A percentile compares a stretch with the other conserved stretches of the same genome.
These are phyloP conservation scores for Leccinum solheimii DNA, from an alignment of 1,284 basidiomycete species.

Conservation along the genomic window DNA sequence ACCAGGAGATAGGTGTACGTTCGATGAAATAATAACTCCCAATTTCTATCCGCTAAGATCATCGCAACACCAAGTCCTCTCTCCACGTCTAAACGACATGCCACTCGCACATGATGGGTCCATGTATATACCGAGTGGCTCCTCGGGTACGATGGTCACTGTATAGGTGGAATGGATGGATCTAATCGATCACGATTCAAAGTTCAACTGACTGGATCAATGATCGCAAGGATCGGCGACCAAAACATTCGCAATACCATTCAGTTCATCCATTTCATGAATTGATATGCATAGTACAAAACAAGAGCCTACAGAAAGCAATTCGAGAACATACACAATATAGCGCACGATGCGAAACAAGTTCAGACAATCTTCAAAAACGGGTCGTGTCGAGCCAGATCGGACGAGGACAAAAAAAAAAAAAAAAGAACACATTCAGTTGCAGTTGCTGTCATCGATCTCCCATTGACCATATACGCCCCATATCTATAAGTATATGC, in stretches of 20 bases:
- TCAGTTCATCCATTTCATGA: neutral
- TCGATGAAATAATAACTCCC: neutral
- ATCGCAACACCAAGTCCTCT: neutral
- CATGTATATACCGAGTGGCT: too few species aligned
- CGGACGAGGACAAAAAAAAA: neutral
- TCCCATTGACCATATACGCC: slow-evolving; percentile 32
- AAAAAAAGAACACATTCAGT: neutral
- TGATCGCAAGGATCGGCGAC: too few species aligned
- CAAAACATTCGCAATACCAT: neutral
- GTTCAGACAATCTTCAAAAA: neutral
- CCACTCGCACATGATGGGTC: too few species aligned
- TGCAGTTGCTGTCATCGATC: slow-evolving; percentile 25
- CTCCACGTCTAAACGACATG: too few species aligned
- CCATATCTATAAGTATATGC: slow-evolving; percentile 4
- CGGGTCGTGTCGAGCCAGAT: neutral
- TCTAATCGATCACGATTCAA: too few species aligned
- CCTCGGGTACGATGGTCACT: too few species aligned
- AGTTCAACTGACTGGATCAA: too few species aligned
- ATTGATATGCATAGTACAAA: neutral
- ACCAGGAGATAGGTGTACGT: neutral
- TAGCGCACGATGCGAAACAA: neutral
- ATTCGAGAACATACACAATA: neutral
- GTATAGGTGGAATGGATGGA: too few species aligned
- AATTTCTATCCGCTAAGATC: neutral
- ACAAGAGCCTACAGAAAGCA: neutral